phyloP scores from a whole-genome alignment of 1,139 yeast species.

The Geotrichum klebahnii region DNA sequence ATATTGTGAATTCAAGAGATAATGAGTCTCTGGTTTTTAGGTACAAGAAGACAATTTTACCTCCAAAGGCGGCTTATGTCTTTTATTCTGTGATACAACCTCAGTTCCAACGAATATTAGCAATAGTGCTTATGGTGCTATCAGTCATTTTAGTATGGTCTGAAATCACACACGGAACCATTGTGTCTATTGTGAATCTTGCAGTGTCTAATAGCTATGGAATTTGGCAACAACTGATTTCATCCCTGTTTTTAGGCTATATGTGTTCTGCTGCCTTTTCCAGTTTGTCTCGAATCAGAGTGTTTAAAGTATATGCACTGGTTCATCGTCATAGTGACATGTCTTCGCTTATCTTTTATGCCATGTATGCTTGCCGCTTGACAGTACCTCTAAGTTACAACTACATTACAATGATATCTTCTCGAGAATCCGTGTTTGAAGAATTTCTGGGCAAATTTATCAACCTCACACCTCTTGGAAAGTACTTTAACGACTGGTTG shows the following conservation, averaged over 20 bases:
- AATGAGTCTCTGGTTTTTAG: constrained; percentile 32
- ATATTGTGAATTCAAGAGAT: constrained; percentile 30
- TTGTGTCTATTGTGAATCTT: constrained; percentile 56
- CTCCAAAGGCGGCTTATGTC: constrained; percentile 43
- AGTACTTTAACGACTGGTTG: constrained; percentile 64
- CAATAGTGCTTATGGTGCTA: constrained; percentile 44
- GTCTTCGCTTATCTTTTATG: constrained; percentile 69
- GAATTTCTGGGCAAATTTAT: constrained; percentile 70
- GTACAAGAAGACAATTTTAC: constrained; percentile 33
- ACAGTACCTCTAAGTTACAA: constrained; percentile 80
- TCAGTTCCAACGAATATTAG: constrained; percentile 41
- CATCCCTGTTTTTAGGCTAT: constrained; percentile 53
- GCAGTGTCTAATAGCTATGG: constrained; percentile 41
- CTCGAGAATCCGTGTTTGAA: constrained; percentile 44
- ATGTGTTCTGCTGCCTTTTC: constrained; percentile 65
- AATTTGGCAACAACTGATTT: constrained; percentile 37
- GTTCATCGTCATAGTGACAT: constrained; percentile 66
- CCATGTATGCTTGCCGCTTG: constrained; percentile 75
- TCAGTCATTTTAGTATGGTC: constrained; percentile 63
- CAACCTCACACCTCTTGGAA: constrained; percentile 70
- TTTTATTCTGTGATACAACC: constrained; percentile 49
- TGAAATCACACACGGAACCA: constrained; percentile 70
- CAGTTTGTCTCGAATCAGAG: constrained; percentile 61
- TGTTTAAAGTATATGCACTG: constrained; percentile 73
- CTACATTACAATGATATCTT: constrained; percentile 61